These are phyloP conservation scores for Linderniella brevidens DNA, from an alignment of 257 asterid species.

Conservation along the genomic window DNA sequence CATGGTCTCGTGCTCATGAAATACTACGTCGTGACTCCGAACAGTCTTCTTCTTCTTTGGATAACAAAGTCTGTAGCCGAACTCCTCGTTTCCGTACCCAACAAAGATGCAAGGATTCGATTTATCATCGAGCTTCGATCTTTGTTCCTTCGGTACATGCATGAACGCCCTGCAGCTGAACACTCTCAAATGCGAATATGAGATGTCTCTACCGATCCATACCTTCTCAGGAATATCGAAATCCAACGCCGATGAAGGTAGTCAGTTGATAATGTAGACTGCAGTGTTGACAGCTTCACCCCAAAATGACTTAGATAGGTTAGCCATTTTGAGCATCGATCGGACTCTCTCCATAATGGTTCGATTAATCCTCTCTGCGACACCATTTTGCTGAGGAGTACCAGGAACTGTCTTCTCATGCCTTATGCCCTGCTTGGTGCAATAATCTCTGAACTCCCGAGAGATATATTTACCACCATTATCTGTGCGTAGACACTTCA, in stretches of 20 bases:
- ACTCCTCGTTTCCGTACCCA: neutral
- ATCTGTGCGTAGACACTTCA: neutral
- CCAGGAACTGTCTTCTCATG: constrained; percentile 1
- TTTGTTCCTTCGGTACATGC: neutral
- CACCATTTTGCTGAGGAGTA: neutral
- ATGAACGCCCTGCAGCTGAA: neutral
- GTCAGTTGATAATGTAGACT: neutral
- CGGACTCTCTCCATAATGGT: constrained; percentile 1
- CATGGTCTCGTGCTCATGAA: neutral
- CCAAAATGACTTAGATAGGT: neutral
- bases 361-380: neutral
- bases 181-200: constrained; percentile 2
- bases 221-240: neutral
- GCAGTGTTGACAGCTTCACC: neutral
- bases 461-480: neutral
- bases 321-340: neutral
- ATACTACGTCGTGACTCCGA: neutral
- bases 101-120: neutral
- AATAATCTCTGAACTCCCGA: neutral
- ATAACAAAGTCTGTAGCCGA: neutral
- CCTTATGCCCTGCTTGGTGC: neutral
- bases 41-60: neutral
- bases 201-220: neutral
- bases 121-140: neutral
- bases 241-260: neutral